Evolutionary conservation across 2,329 filamentous ascomycete species (phyloP).

Genomic region (Stachybotrys elegans): DNA sequence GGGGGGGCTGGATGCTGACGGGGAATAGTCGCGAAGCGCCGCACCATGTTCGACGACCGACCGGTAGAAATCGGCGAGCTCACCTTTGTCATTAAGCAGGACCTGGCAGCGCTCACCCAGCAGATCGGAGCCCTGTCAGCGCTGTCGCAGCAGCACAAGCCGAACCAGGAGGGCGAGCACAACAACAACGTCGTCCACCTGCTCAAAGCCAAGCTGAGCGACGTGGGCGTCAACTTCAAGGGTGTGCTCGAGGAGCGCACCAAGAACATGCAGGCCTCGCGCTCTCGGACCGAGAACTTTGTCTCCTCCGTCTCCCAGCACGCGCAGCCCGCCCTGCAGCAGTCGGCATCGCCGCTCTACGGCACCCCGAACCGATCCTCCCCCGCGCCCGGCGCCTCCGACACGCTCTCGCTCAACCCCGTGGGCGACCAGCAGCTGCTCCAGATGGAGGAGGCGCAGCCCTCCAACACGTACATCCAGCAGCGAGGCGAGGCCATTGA

Average conservation of each 20-base stretch:
- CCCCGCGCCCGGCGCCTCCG: conserved; percentile 58
- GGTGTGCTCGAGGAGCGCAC: conserved; percentile 94
- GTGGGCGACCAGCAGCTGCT: conserved; percentile 80
- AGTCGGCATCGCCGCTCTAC: conserved; percentile 83
- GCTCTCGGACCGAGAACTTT: conserved; percentile 92
- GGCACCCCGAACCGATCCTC: conserved; percentile 67
- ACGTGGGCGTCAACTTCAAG: conserved; percentile 94
- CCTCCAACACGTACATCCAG: conserved; percentile 83
- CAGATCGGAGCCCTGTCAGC: conserved; percentile 81
- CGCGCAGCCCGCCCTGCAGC: conserved; percentile 61
- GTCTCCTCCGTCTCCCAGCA: conserved; percentile 83
- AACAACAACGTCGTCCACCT: conserved; percentile 96
- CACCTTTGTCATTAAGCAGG: conserved; percentile 97
- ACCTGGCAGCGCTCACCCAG: conserved; percentile 76
- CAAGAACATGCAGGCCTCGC: conserved; percentile 94
- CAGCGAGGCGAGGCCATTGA: conserved; percentile 94
- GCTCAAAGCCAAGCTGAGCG: conserved; percentile 84
- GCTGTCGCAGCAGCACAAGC: conserved; percentile 67
- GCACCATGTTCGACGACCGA: conserved; percentile 94
- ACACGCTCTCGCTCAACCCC: conserved; percentile 80
- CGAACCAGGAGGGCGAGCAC: conserved; percentile 85
- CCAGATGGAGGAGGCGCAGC: conserved; percentile 86
- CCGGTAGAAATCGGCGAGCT: conserved; percentile 96
- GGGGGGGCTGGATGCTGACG: not conserved
- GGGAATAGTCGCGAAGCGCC: conserved; percentile 75